Evolutionary conservation across 1,284 basidiomycete species (phyloP), one percentile per base, ranked within the genome.

Genomic region (Apiotrichum laibachii): DNA sequence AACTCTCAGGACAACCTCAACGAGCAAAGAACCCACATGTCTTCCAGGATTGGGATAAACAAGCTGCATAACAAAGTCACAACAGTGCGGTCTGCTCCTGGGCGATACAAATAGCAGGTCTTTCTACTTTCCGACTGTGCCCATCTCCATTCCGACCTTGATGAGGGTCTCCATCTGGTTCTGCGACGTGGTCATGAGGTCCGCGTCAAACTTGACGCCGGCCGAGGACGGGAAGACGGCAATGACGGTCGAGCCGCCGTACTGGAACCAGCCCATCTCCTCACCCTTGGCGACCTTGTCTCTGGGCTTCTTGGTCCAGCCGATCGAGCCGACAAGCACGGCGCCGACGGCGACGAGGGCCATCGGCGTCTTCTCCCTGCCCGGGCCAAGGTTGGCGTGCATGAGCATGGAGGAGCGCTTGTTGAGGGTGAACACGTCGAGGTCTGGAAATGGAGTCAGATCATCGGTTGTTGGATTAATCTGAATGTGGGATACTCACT

Each of bases 151-250:
- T 15, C 80, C 81, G 9, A 88, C 88, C 76, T 85, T 84, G 40
- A 92, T 82, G 8, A 88, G 76, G 19, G 88, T 90, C 78, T 92
- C 90, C 52, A 88, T 81, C 19, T 82, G 80, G 55, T 81, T 77
- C 54, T 78, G 67, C 37, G 87, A 88, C 65, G 85, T 86, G 42
- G 75, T 67, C 39, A 85, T 60, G 53, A 93, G 71, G 72, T 92
- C 89, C 10, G 82, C 75, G 67, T 92, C 89, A 68, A 79, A 88
- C 74, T 80, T 68, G 33, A 90, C 76, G 1, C 53, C 83, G 73
- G 35, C 62, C 1, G 53, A 35, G 2, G 62, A 60, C 1, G 88
- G 86, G 76, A 88, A 86, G n/a, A 88, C 72, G 10, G 77, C 79
- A 47, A 90, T 82, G 50, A 85, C 70, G 1, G 88, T 90, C 15